phyloP scores from a whole-genome alignment of 306 rosid genomes.

The Rosa rugosa region DNA sequence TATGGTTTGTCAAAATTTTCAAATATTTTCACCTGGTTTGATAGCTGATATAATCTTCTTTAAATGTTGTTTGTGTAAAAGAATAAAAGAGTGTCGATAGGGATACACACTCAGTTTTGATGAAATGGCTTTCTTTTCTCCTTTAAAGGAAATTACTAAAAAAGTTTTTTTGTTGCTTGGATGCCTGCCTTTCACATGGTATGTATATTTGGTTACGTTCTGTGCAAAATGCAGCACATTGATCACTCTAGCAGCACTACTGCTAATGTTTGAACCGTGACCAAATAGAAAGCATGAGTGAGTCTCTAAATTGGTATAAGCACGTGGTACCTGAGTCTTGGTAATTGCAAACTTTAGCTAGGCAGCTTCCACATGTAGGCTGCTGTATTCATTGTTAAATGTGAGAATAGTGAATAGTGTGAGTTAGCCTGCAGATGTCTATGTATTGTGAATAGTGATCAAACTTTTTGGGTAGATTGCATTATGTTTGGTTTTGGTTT shows the following conservation, averaged over 20 bases:
- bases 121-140: neutral
- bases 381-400: neutral
- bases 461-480: neutral
- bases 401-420: neutral
- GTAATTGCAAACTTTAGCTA: neutral
- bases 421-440: neutral
- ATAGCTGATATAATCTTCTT: neutral
- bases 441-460: neutral
- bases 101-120: neutral
- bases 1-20: neutral
- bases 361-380: neutral
- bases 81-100: neutral
- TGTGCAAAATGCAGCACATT: neutral
- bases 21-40: neutral
- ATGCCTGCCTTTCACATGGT: neutral
- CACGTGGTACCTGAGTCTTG: neutral
- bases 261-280: neutral
- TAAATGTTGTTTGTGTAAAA: neutral
- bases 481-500: neutral
- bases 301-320: neutral
- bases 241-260: neutral
- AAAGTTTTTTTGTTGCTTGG: neutral
- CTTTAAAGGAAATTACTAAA: neutral
- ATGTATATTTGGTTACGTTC: neutral
- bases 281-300: neutral